phyloP scores from a whole-genome alignment of 108 stramenopile genomes.

The Cyclotella sp. region DNA sequence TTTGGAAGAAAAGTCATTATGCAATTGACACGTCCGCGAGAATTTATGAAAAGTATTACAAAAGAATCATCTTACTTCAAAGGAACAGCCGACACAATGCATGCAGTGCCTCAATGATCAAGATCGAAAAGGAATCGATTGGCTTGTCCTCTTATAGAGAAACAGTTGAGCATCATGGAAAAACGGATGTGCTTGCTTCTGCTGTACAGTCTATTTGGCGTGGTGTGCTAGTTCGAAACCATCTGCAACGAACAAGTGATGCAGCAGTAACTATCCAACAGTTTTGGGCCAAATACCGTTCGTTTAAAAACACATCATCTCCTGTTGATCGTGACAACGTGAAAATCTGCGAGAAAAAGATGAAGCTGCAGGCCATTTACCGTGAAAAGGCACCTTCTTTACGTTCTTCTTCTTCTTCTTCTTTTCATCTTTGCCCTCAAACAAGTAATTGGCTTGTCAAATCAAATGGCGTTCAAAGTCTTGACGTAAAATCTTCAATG shows the following conservation, averaged over 20 bases:
- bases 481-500: neutral
- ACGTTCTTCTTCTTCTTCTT: no score
- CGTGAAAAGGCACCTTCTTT: neutral
- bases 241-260: neutral
- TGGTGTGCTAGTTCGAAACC: neutral
- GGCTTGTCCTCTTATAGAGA: no score
- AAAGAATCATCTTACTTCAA: neutral
- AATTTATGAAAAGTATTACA: neutral
- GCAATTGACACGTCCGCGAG: neutral
- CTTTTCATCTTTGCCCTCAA: no score
- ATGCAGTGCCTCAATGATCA: no score
- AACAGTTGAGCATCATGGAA: neutral
- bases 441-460: no score
- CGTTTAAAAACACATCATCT: neutral
- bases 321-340: neutral
- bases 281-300: neutral
- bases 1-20: neutral
- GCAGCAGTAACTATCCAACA: slow-evolving; percentile 7
- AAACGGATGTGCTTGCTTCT: neutral
- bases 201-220: slow-evolving; percentile 15
- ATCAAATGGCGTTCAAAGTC: neutral
- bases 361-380: neutral
- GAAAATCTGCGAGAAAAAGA: no score
- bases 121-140: no score
- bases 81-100: neutral